phyloP scores from a whole-genome alignment of 164 flowering plant genomes.

The Nymphaea colorata region DNA sequence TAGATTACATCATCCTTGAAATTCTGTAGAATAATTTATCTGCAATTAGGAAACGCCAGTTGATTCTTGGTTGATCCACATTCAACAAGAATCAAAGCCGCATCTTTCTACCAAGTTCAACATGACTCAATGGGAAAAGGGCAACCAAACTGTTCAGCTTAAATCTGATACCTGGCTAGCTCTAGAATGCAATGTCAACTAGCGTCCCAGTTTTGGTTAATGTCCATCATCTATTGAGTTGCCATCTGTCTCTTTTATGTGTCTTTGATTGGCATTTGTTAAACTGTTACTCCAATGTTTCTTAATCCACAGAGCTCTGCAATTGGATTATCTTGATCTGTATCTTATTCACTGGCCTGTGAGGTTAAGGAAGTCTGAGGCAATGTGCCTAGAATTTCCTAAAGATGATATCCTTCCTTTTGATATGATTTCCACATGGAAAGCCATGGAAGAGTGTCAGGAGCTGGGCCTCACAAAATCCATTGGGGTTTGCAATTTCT shows the following conservation, averaged over 20 bases:
- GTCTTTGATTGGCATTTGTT: background rate
- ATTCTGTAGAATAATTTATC: too few species aligned
- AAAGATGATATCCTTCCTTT: conserved; percentile 6
- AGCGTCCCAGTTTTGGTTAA: too few species aligned
- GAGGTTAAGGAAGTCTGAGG: conserved; percentile 1
- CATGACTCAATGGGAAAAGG: too few species aligned
- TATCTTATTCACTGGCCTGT: conserved; percentile 9
- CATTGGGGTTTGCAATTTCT: conserved; percentile 17
- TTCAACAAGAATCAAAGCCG: too few species aligned
- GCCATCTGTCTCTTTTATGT: background rate
- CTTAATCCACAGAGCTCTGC: conserved; percentile 5
- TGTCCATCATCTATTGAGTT: too few species aligned
- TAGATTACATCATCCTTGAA: too few species aligned
- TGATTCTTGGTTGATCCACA: too few species aligned
- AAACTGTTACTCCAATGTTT: background rate
- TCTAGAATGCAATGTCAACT: too few species aligned
- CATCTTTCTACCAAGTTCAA: too few species aligned
- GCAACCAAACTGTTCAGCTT: too few species aligned
- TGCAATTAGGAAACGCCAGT: too few species aligned
- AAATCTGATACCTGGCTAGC: too few species aligned
- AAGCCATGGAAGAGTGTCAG: conserved; percentile 12
- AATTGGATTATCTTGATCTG: conserved; percentile 12
- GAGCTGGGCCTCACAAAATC: conserved; percentile 12
- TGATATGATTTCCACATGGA: conserved; percentile 11
- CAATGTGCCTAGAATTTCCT: background rate